These are phyloP conservation scores for Nemania serpens DNA, from an alignment of 2,329 filamentous ascomycete genomes.

Conservation along the genomic window DNA sequence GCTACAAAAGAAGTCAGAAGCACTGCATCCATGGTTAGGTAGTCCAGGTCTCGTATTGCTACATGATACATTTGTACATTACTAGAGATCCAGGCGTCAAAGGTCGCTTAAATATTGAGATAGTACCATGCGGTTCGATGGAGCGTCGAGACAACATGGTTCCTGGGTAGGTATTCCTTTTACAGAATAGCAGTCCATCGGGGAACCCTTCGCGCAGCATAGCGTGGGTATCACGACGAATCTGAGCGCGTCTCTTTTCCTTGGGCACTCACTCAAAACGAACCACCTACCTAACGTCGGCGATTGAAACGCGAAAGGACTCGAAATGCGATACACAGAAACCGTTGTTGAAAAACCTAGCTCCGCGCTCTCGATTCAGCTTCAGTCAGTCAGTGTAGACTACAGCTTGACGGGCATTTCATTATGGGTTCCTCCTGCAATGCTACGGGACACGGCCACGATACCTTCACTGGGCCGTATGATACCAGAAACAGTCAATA, in stretches of 20 bases:
- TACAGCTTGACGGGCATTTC: neutral
- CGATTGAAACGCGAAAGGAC: neutral
- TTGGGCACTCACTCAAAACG: no score
- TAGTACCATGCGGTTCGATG: no score
- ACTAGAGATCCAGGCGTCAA: no score
- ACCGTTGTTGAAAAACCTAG: neutral
- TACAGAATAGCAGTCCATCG: neutral
- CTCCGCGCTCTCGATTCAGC: no score
- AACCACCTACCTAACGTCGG: neutral
- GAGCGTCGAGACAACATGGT: neutral
- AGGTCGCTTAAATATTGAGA: no score
- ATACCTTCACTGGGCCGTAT: neutral
- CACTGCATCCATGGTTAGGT: neutral
- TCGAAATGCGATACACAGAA: neutral
- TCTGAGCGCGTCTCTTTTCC: no score
- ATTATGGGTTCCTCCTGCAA: neutral
- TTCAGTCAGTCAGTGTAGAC: no score
- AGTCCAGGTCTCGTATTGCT: no score
- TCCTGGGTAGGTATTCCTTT: neutral
- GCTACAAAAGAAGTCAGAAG: neutral
- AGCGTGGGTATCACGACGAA: neutral
- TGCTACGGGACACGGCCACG: neutral
- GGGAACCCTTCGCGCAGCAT: neutral
- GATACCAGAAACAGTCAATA: neutral
- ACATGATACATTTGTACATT: no score